Conservation (phyloP, 2,329 filamentous ascomycete species). For the Torrubiellomyces zombiae region DNA sequence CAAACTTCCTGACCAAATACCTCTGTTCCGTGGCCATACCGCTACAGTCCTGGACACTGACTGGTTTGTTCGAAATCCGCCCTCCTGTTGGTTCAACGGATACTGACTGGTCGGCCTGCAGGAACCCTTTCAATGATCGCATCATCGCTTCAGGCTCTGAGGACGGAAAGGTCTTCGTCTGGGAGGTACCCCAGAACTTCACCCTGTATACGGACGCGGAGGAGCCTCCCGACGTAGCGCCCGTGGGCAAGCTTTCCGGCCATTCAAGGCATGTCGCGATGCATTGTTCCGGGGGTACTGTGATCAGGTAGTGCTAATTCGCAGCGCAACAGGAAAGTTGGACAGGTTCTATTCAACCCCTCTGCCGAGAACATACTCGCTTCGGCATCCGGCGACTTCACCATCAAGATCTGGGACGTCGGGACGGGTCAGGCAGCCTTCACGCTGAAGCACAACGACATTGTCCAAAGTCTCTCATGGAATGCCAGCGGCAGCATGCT, state of each 20-base stretch:
- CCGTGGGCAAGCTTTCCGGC: constrained; percentile 65
- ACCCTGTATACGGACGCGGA: constrained; percentile 72
- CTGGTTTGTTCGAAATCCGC: constrained; percentile 41
- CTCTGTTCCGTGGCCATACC: constrained; percentile 90
- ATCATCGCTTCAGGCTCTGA: constrained; percentile 88
- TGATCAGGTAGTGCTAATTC: constrained; percentile 6
- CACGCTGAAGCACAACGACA: constrained; percentile 71
- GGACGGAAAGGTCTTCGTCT: constrained; percentile 92
- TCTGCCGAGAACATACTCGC: constrained; percentile 90
- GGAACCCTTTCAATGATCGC: constrained; percentile 92
- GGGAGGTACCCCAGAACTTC: constrained; percentile 84
- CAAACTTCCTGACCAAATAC: constrained; percentile 80
- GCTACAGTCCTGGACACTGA: constrained; percentile 93
- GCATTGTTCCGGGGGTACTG: too few species aligned
- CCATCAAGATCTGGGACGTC: constrained; percentile 92
- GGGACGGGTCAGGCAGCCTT: constrained; percentile 58
- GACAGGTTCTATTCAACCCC: constrained; percentile 95
- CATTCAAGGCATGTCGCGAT: constrained; percentile 56
- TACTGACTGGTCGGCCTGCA: constrained; percentile 19
- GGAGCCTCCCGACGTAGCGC: constrained; percentile 65
- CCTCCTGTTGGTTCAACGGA: constrained; percentile 6
- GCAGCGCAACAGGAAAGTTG: constrained; percentile 57
- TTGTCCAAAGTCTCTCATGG: constrained; percentile 92
- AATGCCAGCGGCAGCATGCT: constrained; percentile 75
- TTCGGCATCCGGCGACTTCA: constrained; percentile 87